Percentiles rank a stretch among this genome's conserved stretches.
phyloP scores from a whole-genome alignment of 1,284 basidiomycete genomes.

The Sanghuangporus sanghuang region DNA sequence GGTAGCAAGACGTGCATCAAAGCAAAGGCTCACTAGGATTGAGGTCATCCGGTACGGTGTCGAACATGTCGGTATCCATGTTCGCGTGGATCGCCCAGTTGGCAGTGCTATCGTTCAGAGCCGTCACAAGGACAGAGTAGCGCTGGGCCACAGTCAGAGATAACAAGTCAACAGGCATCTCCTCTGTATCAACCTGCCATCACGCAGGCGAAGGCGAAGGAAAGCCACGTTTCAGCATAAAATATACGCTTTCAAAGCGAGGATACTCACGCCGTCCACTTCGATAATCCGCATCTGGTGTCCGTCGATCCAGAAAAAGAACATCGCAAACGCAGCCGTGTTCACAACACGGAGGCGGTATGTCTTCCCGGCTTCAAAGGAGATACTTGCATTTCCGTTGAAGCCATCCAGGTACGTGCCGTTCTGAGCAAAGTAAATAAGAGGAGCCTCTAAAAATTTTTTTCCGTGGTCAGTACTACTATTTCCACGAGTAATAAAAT shows the following conservation, averaged over 20 bases:
- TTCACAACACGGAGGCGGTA: constrained; percentile 81
- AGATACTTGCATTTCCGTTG: constrained; percentile 83
- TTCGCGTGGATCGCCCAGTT: constrained; percentile 92
- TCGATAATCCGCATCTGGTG: constrained; percentile 90
- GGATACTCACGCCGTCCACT: constrained; percentile 70
- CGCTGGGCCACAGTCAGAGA: constrained; percentile 84
- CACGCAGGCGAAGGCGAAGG: too few relatives aligned
- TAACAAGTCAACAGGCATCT: constrained; percentile 65
- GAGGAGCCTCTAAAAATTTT: constrained; percentile 59
- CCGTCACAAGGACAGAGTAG: constrained; percentile 89
- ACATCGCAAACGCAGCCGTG: constrained; percentile 65
- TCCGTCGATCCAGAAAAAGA: constrained; percentile 88
- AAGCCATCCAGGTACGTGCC: constrained; percentile 70
- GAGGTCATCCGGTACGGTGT: constrained; percentile 65
- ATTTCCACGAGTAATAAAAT: neutral
- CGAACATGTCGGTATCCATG: constrained; percentile 88
- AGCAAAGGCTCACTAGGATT: constrained; percentile 58
- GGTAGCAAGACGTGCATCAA: neutral
- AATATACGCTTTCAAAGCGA: neutral
- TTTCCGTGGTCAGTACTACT: neutral
- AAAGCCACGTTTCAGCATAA: neutral
- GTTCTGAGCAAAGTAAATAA: constrained; percentile 84
- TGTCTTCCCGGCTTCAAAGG: constrained; percentile 79
- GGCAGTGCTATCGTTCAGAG: constrained; percentile 74
- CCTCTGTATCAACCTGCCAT: constrained; percentile 67